Evolutionary conservation across 2,329 filamentous ascomycete species (phyloP), one percentile per base, ranked within the genome.

Genomic region (Aspergillus eucalypticola): DNA sequence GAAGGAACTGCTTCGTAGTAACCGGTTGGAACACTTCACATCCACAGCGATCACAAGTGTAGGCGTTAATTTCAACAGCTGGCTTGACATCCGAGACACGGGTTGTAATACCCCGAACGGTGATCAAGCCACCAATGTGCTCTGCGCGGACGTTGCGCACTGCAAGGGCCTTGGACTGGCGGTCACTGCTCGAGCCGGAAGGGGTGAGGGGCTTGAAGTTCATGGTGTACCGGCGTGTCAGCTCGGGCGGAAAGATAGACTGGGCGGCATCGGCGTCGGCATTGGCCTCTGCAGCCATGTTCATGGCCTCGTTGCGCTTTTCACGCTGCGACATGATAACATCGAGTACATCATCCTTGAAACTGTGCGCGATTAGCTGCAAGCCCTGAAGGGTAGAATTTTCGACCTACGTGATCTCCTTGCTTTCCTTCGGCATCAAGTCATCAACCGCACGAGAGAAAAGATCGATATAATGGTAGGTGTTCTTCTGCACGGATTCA

Each of bases 1-100:
- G 95, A 1, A 91, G 89, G 72, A 92, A 99, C 67, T 96, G 91
- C 78, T 93, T 97, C 58, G 92, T 90, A 59, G 87, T 91, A 69
- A 99, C 86, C 3, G 96, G 94, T 78, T 99, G 95, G 84, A 98
- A 99, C 71, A 99, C 94, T 78, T 99, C 95, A 74, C 90, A 93
- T 60, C 95, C 95, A 72, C 95, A 99, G 63, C 92, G 88, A 76
- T 99, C 95, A 78, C 95, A 99, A 56, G 93, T 95, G 78, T 99
- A 99, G 39, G 95, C 95, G 75, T 96, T 97, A 72, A 99, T 96
- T 73, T 94, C 90, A n/a, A 98, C 91, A 10, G 95, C 88, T 39
- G 95, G 95, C 82, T 99, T 99, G 69, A 99, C 95, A 73, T 99
- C 95, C 2, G 95, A 97, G 1, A 98, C 95, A 72, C 95, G 86